A percentile compares a stretch with the other conserved stretches of the same genome.
Conservation (phyloP, 164 flowering plant species). For the Sedum album region DNA sequence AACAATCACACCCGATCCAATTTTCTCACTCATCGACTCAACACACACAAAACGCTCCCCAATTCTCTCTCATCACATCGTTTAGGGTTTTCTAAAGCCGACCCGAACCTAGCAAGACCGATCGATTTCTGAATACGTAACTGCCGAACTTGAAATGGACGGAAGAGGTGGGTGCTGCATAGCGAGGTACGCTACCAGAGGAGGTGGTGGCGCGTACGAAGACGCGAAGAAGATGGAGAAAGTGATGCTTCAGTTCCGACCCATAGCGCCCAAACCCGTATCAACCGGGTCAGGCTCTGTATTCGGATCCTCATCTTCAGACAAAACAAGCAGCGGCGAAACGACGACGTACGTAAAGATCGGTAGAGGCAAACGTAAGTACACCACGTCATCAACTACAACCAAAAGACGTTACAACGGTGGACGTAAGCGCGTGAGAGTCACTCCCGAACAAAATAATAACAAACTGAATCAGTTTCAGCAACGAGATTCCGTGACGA, state of each 20-base stretch:
- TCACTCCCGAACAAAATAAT: slow-evolving; percentile 2
- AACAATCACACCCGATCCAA: not conserved
- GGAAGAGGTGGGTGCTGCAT: slow-evolving; percentile 77
- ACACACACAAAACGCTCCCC: not conserved
- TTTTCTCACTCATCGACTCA: not conserved
- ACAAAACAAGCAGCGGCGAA: slow-evolving; percentile 5
- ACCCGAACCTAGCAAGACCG: not conserved
- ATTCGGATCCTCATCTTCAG: slow-evolving; percentile 24
- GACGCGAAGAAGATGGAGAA: slow-evolving; percentile 33
- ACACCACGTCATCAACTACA: slow-evolving; percentile 10
- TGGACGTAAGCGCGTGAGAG: slow-evolving; percentile 21
- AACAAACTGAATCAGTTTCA: no score
- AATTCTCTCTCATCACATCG: not conserved
- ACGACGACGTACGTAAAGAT: slow-evolving; percentile 2
- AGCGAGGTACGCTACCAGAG: slow-evolving; percentile 41
- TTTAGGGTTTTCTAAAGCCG: not conserved
- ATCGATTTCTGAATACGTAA: not conserved
- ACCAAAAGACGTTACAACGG: not conserved
- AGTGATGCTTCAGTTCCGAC: slow-evolving; percentile 70
- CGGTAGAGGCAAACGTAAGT: slow-evolving; percentile 35
- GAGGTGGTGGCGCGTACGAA: slow-evolving; percentile 20
- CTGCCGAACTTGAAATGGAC: no score
- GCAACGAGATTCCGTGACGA: not conserved
- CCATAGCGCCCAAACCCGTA: slow-evolving; percentile 80
- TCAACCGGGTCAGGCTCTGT: slow-evolving; percentile 16